Conservation (phyloP, 1,139 yeast species). For the Suhomyces yuchorum region DNA sequence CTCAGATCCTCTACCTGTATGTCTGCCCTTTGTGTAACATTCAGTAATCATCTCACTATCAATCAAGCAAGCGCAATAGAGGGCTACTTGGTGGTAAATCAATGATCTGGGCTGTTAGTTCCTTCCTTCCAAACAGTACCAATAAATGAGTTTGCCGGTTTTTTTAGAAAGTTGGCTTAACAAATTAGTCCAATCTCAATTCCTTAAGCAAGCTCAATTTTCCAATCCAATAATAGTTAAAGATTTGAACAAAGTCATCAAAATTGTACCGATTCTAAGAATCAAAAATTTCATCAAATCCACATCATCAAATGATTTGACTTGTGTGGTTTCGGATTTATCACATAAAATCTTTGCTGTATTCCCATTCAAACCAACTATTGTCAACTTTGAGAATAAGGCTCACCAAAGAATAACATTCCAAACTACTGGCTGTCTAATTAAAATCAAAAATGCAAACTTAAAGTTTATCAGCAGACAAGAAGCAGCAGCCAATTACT, state of each 20-base stretch:
- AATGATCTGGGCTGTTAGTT: background rate
- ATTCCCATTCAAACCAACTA: slow-evolving; percentile 32
- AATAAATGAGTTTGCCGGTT: slow-evolving; percentile 19
- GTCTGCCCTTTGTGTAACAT: background rate
- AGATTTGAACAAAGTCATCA: slow-evolving; percentile 21
- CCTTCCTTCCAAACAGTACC: too few relatives aligned
- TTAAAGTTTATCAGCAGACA: slow-evolving; percentile 23
- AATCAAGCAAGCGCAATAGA: background rate
- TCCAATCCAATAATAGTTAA: slow-evolving; percentile 20
- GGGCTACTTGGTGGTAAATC: background rate
- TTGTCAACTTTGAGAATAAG: slow-evolving; percentile 31
- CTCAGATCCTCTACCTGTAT: too few relatives aligned
- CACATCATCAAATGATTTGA: slow-evolving; percentile 24
- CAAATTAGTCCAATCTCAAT: slow-evolving; percentile 9
- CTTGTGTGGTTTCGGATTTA: slow-evolving; percentile 37
- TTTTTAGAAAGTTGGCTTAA: slow-evolving; percentile 31
- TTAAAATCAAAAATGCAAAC: slow-evolving; percentile 30
- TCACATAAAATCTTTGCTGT: slow-evolving; percentile 33
- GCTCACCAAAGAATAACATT: slow-evolving; percentile 37
- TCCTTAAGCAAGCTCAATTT: slow-evolving; percentile 4
- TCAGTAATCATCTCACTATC: background rate
- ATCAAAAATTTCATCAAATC: slow-evolving; percentile 27
- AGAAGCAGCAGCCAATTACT: slow-evolving; percentile 5
- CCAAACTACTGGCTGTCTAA: slow-evolving; percentile 28
- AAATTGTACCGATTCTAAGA: slow-evolving; percentile 31